Evolutionary conservation across 768 basidiomycete genomes (phyloP), one percentile per base, ranked within the genome.

Genomic region (Phanerochaete carnosa): DNA sequence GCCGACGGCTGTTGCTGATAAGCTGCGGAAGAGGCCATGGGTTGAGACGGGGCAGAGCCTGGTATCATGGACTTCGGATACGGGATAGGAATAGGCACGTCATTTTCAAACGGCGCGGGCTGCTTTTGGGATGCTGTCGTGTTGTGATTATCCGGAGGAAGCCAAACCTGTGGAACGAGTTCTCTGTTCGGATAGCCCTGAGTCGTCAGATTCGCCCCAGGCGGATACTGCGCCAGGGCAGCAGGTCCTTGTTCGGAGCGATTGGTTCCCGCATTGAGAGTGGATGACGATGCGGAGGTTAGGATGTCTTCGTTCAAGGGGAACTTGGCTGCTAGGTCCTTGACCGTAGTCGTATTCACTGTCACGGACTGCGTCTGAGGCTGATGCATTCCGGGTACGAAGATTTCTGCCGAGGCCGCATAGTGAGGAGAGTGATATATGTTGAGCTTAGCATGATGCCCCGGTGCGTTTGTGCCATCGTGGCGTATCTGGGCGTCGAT

Each of bases 221-320:
- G 37, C 8, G 35, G 11, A 22, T 22, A 25, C 23, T 55, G 54
- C 16, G 32, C 54, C 5, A 37, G 11, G 12, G 13, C 26, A 16
- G 12, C 35, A 5, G 30, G 19, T 2, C 54, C 54, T 39, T 22
- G 54, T 11, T 32, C 54, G 26, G 54, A 37, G 6, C 54, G n/a
- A 22, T 35, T 35, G 3, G 51, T 52, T 13, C 51, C 51, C 16
- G n/a, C 32, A n/a, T 55, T 50, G n/a, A 59, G 57, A 25, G 63
- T 61, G 1, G 63, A 58, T 1, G 63, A 64, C 2, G 60, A 57
- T 9, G 63, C 60, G 12, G 59, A 60, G 7, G 59, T 60, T 13
- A 64, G 52, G 30, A 60, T 22, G 29, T 64, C 63, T 23, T 64
- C 63, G 60, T 64, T 61, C 9, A 64, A 35, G 4, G 63, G 63